Conservation (phyloP, 129 eudicot genomes). For the Lactuca saligna region DNA sequence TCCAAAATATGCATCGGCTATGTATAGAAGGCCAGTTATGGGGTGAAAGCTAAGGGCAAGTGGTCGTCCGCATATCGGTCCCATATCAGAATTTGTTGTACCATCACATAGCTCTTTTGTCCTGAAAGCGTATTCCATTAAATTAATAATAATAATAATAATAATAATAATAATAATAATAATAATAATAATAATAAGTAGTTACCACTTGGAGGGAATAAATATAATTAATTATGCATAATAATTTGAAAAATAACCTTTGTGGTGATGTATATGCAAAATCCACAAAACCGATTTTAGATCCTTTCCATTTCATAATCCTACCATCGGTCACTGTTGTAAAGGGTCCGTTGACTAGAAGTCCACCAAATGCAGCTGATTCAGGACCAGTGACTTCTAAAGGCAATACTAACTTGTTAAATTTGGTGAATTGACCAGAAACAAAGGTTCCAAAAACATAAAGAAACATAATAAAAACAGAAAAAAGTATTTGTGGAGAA, state of each 20-base stretch:
- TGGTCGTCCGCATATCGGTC: conserved; percentile 40
- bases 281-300: conserved; percentile 32
- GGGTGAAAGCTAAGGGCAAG: conserved; percentile 36
- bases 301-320: conserved; percentile 30
- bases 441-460: conserved; percentile 11
- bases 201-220: background rate
- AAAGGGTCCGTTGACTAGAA: conserved; percentile 21
- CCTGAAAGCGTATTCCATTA: conserved; percentile 17
- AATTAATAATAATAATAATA: no score
- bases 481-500: conserved; percentile 11
- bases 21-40: conserved; percentile 15
- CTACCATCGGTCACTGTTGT: conserved; percentile 35
- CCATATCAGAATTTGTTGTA: conserved; percentile 18
- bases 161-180: no score
- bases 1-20: conserved; percentile 26
- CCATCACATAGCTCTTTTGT: conserved; percentile 37
- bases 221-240: background rate
- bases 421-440: conserved; percentile 4
- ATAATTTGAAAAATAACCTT: conserved; percentile 20
- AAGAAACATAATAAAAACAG: background rate
- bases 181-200: no score
- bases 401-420: conserved; percentile 25
- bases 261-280: conserved; percentile 37
- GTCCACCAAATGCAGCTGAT: conserved; percentile 30
- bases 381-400: conserved; percentile 26